Evolutionary conservation across 768 basidiomycete genomes (phyloP), one percentile per base, ranked within the genome.

Genomic region (Gloeopeniophorella convolvens): DNA sequence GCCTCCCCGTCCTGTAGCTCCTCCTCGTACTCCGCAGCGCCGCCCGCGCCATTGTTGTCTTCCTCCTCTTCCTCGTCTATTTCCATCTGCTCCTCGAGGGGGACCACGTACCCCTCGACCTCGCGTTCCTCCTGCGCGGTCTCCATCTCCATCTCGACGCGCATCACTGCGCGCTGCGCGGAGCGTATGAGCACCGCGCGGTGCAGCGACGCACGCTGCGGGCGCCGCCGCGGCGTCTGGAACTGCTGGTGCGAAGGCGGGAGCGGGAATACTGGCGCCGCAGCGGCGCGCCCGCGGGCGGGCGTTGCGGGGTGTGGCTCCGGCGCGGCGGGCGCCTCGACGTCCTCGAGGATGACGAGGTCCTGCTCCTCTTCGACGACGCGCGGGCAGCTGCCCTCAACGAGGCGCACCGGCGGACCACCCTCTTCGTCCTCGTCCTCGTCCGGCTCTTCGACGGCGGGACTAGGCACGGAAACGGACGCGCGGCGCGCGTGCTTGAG

Each of bases 311-410:
- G 27, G 45, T 45, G 42, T 15, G 48, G 49, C 28, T 46, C 42
- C 9, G 59, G 59, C 37, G 8, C 11, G 23, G 56, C 61, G 8
- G 51, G 57, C 0, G 62, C 61, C 63, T 76, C 73, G n/a, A 85
- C 75, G 45, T 82, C 78, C 61, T 88, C 85, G 15, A 87, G 67
- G 48, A 88, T 85, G 35, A 87, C 74, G 30, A 87, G 76, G 50
- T 85, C 85, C 44, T 70, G 72, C 27, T 80, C 85, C 49, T 85
- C 83, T 57, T 85, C 78, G 0, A 85, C 75, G 6, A 87, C 83
- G 13, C 76, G 75, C 3, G 84, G 83, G 56, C 78, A 68, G 47
- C 82, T 71, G 18, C 80, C 81, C 28, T 85, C 78, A 0, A 84
- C 84, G 3, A 86, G 71, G 1, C 83, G 68, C 30, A 82, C 75